Conservation (phyloP, 2,329 filamentous ascomycete species). For the Penicillium corylophilum region DNA sequence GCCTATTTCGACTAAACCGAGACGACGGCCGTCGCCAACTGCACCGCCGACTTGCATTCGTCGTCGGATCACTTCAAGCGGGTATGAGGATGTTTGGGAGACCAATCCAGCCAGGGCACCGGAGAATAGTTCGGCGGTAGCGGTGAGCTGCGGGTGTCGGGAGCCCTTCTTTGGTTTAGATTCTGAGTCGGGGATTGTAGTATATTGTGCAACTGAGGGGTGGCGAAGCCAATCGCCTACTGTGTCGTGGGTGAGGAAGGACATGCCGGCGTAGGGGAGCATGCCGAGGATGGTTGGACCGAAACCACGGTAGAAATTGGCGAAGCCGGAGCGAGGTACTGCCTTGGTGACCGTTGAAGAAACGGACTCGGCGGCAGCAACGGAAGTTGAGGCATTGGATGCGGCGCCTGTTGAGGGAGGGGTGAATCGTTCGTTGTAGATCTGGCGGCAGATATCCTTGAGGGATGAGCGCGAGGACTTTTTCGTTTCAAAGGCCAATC, state of each 20-base stretch:
- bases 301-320: constrained; percentile 96
- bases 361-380: constrained; percentile 35
- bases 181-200: constrained; percentile 66
- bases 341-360: constrained; percentile 49
- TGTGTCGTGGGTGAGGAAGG: constrained; percentile 92
- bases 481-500: constrained; percentile 91
- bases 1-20: constrained; percentile 77
- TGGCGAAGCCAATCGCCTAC: constrained; percentile 78
- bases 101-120: constrained; percentile 85
- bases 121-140: constrained; percentile 81
- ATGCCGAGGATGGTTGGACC: constrained; percentile 87
- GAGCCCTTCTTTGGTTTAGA: constrained; percentile 43
- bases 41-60: constrained; percentile 96
- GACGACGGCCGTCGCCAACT: constrained; percentile 80
- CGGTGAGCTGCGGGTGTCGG: constrained; percentile 69
- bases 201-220: constrained; percentile 66
- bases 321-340: constrained; percentile 65
- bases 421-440: constrained; percentile 73
- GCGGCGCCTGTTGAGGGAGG: constrained; percentile 26
- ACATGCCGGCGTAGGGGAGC: constrained; percentile 94
- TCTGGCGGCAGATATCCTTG: constrained; percentile 74
- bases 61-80: constrained; percentile 84
- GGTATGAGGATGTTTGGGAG: constrained; percentile 89
- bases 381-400: constrained; percentile 40
- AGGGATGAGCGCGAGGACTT: constrained; percentile 68